A percentile compares a stretch with the other conserved stretches of the same genome.
phyloP scores from a whole-genome alignment of 768 basidiomycete species.

The Lactifluus piperatus region DNA sequence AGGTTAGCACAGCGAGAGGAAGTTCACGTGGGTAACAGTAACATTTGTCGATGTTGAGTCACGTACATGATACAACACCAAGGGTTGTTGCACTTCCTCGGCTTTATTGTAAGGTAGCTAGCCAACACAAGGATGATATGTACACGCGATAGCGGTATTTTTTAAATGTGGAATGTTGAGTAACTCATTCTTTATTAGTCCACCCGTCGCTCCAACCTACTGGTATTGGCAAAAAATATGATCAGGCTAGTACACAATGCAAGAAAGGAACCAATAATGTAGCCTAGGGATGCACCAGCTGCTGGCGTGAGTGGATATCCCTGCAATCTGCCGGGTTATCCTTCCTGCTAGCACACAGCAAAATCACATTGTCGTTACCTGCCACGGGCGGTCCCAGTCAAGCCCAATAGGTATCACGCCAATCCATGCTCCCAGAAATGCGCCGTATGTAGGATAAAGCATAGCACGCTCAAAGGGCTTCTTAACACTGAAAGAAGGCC shows the following conservation, averaged over 20 bases:
- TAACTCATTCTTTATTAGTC: too few relatives aligned
- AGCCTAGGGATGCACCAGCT: conserved; percentile 61
- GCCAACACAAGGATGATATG: too few relatives aligned
- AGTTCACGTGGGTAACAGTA: too few relatives aligned
- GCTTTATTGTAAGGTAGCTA: too few relatives aligned
- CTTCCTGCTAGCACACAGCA: conserved; percentile 6
- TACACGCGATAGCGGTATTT: too few relatives aligned
- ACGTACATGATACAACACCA: too few relatives aligned
- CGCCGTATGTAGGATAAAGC: conserved; percentile 70
- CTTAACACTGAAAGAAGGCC: conserved; percentile 33
- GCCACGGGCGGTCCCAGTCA: conserved; percentile 98
- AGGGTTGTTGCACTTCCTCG: too few relatives aligned
- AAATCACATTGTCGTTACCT: conserved; percentile 40
- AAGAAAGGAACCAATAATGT: conserved; percentile 48
- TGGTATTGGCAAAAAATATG: conserved; percentile 23
- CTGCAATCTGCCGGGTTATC: conserved; percentile 30
- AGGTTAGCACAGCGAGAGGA: too few relatives aligned
- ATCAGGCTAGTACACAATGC: conserved; percentile 40
- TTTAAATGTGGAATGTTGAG: too few relatives aligned
- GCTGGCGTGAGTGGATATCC: conserved; percentile 79
- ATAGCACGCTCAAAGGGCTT: conserved; percentile 70
- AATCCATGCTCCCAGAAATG: conserved; percentile 68
- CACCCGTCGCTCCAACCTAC: conserved; percentile 9
- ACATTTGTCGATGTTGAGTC: too few relatives aligned
- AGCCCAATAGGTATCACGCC: conserved; percentile 81